phyloP scores from a whole-genome alignment of 768 basidiomycete species.

The Pleurotus tuoliensis region DNA sequence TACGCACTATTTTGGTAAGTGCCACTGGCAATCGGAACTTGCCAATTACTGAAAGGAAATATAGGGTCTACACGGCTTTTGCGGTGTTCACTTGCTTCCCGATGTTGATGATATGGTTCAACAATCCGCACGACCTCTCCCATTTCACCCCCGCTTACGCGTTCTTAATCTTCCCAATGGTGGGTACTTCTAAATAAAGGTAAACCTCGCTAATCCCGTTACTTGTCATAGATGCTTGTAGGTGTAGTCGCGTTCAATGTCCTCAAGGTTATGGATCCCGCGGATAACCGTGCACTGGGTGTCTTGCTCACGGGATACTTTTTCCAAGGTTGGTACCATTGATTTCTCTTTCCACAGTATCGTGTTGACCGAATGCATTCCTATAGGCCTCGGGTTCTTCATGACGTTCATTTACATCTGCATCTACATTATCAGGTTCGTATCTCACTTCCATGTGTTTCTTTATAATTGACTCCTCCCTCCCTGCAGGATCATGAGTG shows the following conservation, averaged over 20 bases:
- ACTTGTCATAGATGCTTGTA: constrained; percentile 35
- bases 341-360: background rate
- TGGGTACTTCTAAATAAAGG: constrained; percentile 15
- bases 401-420: constrained; percentile 49
- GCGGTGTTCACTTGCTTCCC: constrained; percentile 36
- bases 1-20: constrained; percentile 43
- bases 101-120: constrained; percentile 50
- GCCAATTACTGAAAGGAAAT: background rate
- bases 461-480: background rate
- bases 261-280: constrained; percentile 29
- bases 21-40: background rate
- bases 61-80: constrained; percentile 38
- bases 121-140: constrained; percentile 38
- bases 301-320: constrained; percentile 41
- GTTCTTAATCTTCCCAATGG: constrained; percentile 34
- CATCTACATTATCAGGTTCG: constrained; percentile 43
- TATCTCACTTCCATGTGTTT: background rate
- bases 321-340: constrained; percentile 35
- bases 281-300: constrained; percentile 34
- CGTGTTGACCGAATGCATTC: background rate
- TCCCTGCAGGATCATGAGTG: constrained; percentile 34
- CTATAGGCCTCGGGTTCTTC: constrained; percentile 39
- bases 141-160: constrained; percentile 35
- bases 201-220: background rate
- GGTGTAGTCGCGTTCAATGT: constrained; percentile 46